These are phyloP conservation scores for Guadua angustifolia DNA, from an alignment of 176 grass and related monocot genomes.

Conservation along the genomic window DNA sequence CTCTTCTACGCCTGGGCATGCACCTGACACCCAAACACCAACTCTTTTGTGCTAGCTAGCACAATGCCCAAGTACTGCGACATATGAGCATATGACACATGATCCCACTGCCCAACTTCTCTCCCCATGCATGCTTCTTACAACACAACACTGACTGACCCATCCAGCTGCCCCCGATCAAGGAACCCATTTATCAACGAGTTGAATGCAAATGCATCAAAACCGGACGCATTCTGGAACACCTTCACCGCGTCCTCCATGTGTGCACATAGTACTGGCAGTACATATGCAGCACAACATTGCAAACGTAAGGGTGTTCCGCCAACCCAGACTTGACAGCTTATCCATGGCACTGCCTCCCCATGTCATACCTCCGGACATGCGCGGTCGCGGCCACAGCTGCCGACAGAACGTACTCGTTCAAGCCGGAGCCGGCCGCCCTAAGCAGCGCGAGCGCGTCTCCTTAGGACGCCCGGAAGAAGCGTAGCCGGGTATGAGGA, in stretches of 20 bases:
- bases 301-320: constrained; percentile 51
- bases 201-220: constrained; percentile 60
- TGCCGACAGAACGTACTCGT: constrained; percentile 66
- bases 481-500: constrained; percentile 66
- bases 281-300: constrained; percentile 72
- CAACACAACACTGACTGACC: constrained; percentile 47
- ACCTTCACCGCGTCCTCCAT: constrained; percentile 57
- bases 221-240: constrained; percentile 48
- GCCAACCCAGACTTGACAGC: constrained; percentile 58
- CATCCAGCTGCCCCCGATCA: constrained; percentile 47
- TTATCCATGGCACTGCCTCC: constrained; percentile 63
- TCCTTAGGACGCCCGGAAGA: constrained; percentile 54
- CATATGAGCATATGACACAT: constrained; percentile 76
- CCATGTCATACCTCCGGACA: constrained; percentile 58
- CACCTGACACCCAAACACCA: constrained; percentile 37
- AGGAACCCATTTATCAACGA: constrained; percentile 83
- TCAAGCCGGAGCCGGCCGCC: constrained; percentile 50
- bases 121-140: constrained; percentile 59
- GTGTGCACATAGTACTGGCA: constrained; percentile 49
- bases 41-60: constrained; percentile 53
- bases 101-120: constrained; percentile 62
- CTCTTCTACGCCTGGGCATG: constrained; percentile 64
- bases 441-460: constrained; percentile 59
- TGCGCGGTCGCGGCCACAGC: constrained; percentile 43
- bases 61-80: constrained; percentile 69